Percentiles rank a stretch among this genome's conserved stretches.
Evolutionary conservation across 2,329 filamentous ascomycete genomes (phyloP).

Genomic region (Mariannaea elegans): DNA sequence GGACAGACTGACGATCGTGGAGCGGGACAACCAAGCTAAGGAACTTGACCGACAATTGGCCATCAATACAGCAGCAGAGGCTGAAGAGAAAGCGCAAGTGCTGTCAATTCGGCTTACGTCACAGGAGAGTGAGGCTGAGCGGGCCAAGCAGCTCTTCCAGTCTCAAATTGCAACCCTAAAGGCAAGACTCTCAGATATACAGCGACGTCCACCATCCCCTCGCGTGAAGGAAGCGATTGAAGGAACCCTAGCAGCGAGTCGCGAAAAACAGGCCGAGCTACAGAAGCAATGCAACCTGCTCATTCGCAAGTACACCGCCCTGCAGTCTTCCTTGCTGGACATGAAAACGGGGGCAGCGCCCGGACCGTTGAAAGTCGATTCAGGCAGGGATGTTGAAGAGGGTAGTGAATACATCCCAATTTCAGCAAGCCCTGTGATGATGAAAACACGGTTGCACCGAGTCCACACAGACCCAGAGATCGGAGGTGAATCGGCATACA

Average conservation of each 20-base stretch:
- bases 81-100: constrained; percentile 66
- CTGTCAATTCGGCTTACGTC: constrained; percentile 66
- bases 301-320: constrained; percentile 59
- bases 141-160: constrained; percentile 55
- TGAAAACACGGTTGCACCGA: constrained; percentile 49
- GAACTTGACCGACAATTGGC: constrained; percentile 68
- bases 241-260: constrained; percentile 58
- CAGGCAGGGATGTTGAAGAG: constrained; percentile 31
- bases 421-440: constrained; percentile 50
- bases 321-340: constrained; percentile 61
- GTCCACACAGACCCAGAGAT: constrained; percentile 56
- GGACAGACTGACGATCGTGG: constrained; percentile 65
- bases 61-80: constrained; percentile 65
- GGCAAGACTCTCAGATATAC: constrained; percentile 53
- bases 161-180: constrained; percentile 59
- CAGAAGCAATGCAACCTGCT: constrained; percentile 61
- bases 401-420: constrained; percentile 49
- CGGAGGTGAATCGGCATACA: constrained; percentile 53
- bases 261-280: constrained; percentile 62
- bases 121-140: constrained; percentile 57
- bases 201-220: constrained; percentile 37
- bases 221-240: constrained; percentile 53
- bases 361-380: constrained; percentile 33
- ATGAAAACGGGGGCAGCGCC: constrained; percentile 49
- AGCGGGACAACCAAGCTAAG: constrained; percentile 70